phyloP scores from a whole-genome alignment of 805 yeast genomes.

The Candida nonsorbophila region DNA sequence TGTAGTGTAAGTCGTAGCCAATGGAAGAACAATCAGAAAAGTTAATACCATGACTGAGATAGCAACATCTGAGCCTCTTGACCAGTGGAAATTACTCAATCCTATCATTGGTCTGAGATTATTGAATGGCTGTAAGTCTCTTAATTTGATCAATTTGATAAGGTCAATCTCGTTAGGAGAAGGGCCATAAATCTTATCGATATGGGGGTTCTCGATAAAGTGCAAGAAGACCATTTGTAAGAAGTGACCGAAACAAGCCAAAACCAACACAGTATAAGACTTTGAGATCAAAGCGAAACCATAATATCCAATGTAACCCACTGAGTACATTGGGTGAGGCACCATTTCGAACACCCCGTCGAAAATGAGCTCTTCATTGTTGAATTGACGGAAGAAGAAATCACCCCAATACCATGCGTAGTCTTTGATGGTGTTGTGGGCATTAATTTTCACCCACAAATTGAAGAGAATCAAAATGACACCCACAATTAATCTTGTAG shows the following conservation, averaged over 20 bases:
- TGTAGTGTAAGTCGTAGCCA: conserved; percentile 22
- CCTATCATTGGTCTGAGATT: conserved; percentile 51
- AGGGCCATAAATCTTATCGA: conserved; percentile 70
- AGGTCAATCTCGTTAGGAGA: conserved; percentile 32
- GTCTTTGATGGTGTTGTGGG: conserved; percentile 83
- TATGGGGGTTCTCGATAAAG: conserved; percentile 80
- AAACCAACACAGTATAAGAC: conserved; percentile 62
- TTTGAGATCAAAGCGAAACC: conserved; percentile 77
- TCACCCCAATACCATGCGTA: conserved; percentile 97
- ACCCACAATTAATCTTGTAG: conserved; percentile 56
- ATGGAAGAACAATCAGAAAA: conserved; percentile 38
- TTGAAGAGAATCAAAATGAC: conserved; percentile 59
- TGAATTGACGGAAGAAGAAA: conserved; percentile 70
- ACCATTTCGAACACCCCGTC: conserved; percentile 88
- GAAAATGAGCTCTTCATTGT: conserved; percentile 63
- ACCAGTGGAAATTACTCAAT: conserved; percentile 54
- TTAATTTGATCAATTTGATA: conserved; percentile 38
- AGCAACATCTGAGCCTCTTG: conserved; percentile 60
- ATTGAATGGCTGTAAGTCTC: conserved; percentile 40
- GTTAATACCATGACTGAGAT: conserved; percentile 40
- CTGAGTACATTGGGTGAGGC: conserved; percentile 91
- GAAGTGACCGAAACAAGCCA: conserved; percentile 71
- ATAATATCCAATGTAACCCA: conserved; percentile 83
- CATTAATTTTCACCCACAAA: conserved; percentile 81
- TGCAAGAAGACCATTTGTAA: conserved; percentile 71